These are phyloP conservation scores for Ophiocordyceps camponoti-floridani DNA, from an alignment of 2,329 filamentous ascomycete genomes.

Conservation along the genomic window DNA sequence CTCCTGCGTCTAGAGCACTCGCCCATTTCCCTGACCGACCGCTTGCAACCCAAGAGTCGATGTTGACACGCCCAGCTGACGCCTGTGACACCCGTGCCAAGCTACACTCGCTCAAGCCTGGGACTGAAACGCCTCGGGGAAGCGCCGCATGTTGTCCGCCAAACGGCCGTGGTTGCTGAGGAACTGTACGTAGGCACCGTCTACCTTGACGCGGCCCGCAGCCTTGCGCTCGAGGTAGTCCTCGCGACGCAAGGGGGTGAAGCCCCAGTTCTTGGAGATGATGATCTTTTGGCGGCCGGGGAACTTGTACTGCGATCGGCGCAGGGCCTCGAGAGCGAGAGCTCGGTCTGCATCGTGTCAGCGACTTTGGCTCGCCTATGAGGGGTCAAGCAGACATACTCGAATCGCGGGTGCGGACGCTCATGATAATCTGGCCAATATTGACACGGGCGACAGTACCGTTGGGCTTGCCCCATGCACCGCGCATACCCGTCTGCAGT, in stretches of 20 bases:
- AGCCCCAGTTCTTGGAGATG: conserved; percentile 99
- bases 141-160: conserved; percentile 75
- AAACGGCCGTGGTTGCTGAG: conserved; percentile 82
- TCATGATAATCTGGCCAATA: conserved; percentile 98
- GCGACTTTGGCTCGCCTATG: neutral
- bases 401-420: conserved; percentile 88
- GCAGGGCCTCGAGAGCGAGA: conserved; percentile 92
- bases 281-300: conserved; percentile 99
- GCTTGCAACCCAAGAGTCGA: conserved; percentile 9
- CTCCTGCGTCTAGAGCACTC: neutral
- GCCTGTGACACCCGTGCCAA: conserved; percentile 23
- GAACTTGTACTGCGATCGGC: conserved; percentile 99
- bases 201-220: conserved; percentile 82
- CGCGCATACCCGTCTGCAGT: conserved; percentile 99
- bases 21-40: neutral
- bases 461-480: conserved; percentile 99
- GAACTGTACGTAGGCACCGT: conserved; percentile 99
- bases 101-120: conserved; percentile 27
- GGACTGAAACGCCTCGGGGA: conserved; percentile 73
- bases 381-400: no score
- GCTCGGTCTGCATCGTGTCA: conserved; percentile 48
- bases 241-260: conserved; percentile 94
- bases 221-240: conserved; percentile 95
- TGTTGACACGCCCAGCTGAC: conserved; percentile 26
- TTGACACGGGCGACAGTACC: conserved; percentile 98